Evolutionary conservation across 192 early-diverging fungal species (phyloP).

Genomic region (Mortierella hygrophila): DNA sequence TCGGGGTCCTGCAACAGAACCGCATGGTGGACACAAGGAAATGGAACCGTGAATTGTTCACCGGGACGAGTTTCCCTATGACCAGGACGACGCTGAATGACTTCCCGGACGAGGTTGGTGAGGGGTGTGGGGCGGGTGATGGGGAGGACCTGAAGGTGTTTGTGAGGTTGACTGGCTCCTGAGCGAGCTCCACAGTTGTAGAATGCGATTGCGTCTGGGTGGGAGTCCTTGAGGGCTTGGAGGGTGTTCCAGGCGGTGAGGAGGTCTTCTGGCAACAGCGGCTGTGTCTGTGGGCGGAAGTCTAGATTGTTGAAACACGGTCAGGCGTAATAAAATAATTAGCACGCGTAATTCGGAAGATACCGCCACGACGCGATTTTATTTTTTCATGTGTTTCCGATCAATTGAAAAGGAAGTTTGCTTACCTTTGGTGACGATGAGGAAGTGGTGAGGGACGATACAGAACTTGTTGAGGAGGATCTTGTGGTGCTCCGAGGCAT

Average conservation of each 20-base stretch:
- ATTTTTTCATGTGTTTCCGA: background rate
- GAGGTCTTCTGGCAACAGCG: constrained; percentile 62
- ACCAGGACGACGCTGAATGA: constrained; percentile 55
- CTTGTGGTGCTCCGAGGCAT: constrained; percentile 54
- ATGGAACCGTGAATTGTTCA: constrained; percentile 62
- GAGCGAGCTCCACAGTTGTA: constrained; percentile 70
- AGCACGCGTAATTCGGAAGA: background rate
- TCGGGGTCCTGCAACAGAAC: constrained; percentile 47
- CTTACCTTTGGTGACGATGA: constrained; percentile 70
- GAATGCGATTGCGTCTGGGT: constrained; percentile 56
- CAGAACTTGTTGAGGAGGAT: constrained; percentile 71
- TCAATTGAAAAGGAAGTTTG: background rate
- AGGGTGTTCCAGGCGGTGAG: constrained; percentile 53
- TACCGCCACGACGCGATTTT: background rate
- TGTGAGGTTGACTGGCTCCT: constrained; percentile 71
- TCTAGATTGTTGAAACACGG: constrained; percentile 39
- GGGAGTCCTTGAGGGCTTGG: constrained; percentile 31
- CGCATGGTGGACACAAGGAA: constrained; percentile 59
- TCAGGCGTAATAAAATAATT: background rate
- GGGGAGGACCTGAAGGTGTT: constrained; percentile 71
- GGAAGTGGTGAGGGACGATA: constrained; percentile 64
- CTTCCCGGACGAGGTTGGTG: constrained; percentile 42
- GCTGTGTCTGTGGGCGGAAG: constrained; percentile 63
- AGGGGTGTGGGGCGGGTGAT: constrained; percentile 59
- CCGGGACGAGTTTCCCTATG: constrained; percentile 41